Base-by-base conservation (phyloP, 192 early-diverging fungal genomes). In the Tieghemiomyces parasiticus region DNA sequence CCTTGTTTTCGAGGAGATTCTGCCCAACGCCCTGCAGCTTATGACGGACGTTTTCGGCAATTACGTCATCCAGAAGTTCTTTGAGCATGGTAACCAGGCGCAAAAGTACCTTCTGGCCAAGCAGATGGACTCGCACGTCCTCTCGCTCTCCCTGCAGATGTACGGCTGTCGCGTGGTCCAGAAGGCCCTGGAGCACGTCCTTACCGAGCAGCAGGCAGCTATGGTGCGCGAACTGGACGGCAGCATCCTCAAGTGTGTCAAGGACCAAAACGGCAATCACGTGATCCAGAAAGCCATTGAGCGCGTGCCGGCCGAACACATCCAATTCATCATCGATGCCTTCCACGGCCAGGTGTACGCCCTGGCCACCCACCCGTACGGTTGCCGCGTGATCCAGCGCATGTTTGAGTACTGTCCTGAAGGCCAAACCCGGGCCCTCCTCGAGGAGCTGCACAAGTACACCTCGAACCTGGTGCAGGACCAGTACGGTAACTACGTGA, bases 21-120 rank as follows among this genome's bases (percentile, higher is more conserved):
- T 90, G 60, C 91, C 91, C 4, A 84, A 87, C 59, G 84, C 89
- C 0, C 74, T 93, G 49, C 90, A 94, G 63, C 72, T 99, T 54
- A 99, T 95, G 92, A 95, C 92, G 6, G 95, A 99, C 63, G 95
- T 99, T 0, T 99, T 99, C 87, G 95, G 95, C 46, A 99, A 99
- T 80, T 99, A 99, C 66, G 95, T 99, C 53, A 88, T 99, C 53
- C 95, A 99, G 76, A 99, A 97, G 74, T 94, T 99, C 71, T 99
- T 99, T 78, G 95, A 99, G 74, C 91, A 99, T 67, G 95, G 92
- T 60, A 90, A 87, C 64, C 88, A 84, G 70, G 75, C 79, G 61
- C 95, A 99, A 65, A 97, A 95, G 79, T 82, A 89, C 30, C 74
- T 89, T 30, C 77, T 99, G 59, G 91, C 93, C 4, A 82, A 86